A percentile compares a stretch with the other conserved stretches of the same genome.
Evolutionary conservation across 305 asterid genomes (phyloP).

Genomic region (Fraxinus albicans): DNA sequence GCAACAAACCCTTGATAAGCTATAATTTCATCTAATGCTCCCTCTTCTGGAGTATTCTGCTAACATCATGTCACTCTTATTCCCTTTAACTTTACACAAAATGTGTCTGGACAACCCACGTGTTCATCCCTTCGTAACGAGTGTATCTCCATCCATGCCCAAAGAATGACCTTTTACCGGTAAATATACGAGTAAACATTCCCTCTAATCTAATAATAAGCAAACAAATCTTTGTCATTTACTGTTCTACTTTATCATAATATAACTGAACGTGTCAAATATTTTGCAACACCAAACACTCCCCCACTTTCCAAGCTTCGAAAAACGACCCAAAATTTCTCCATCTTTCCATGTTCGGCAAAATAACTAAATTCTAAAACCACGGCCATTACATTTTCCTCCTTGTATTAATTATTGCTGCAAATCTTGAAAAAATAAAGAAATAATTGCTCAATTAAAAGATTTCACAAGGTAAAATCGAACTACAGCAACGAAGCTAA

Average conservation of each 20-base stretch:
- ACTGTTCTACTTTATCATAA: constrained; percentile 3
- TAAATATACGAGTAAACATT: background rate
- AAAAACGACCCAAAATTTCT: constrained; percentile 11
- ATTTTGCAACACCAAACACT: constrained; percentile 13
- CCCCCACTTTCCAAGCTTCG: background rate
- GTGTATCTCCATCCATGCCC: background rate
- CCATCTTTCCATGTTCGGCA: constrained; percentile 14
- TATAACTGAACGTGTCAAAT: background rate
- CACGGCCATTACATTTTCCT: background rate
- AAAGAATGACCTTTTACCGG: background rate
- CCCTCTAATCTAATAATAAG: background rate
- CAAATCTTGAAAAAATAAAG: background rate
- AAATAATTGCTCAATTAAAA: background rate
- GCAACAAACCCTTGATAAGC: background rate
- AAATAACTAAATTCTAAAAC: constrained; percentile 13
- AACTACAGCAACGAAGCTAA: background rate
- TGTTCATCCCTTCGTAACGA: background rate
- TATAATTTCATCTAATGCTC: background rate
- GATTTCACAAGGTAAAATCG: background rate
- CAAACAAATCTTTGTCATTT: background rate
- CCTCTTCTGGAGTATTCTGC: background rate
- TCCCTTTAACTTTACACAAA: background rate
- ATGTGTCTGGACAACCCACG: background rate
- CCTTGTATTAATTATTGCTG: background rate
- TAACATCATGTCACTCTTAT: no score